Conservation (phyloP, 805 yeast genomes). For the Kurtzmaniella fragi region DNA sequence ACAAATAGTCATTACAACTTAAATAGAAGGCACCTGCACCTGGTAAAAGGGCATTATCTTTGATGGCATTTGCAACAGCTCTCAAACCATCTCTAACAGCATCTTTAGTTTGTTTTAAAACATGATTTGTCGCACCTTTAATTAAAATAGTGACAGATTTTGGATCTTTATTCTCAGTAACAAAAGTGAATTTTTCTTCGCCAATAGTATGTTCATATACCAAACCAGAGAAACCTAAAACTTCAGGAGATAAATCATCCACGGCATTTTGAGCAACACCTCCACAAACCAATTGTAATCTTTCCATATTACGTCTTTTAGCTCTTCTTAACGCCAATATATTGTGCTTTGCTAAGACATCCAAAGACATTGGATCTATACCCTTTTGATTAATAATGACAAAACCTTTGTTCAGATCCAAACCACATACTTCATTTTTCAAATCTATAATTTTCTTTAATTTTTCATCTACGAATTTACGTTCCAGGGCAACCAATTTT, state of each 20-base stretch:
- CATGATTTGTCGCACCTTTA: conserved; percentile 88
- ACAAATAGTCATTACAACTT: conserved; percentile 68
- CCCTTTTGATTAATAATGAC: conserved; percentile 98
- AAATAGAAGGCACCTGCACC: conserved; percentile 97
- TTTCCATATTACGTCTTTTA: conserved; percentile 98
- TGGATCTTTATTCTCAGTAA: conserved; percentile 86
- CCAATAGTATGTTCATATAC: conserved; percentile 93
- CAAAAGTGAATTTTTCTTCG: conserved; percentile 95
- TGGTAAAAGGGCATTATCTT: conserved; percentile 81
- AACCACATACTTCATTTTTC: conserved; percentile 86
- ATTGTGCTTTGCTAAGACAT: conserved; percentile 86
- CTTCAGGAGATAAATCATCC: conserved; percentile 76
- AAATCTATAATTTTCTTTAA: conserved; percentile 85
- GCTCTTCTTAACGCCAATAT: conserved; percentile 96
- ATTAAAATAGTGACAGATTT: conserved; percentile 87
- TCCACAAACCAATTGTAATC: conserved; percentile 92
- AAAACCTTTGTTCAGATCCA: conserved; percentile 68
- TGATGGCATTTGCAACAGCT: conserved; percentile 86
- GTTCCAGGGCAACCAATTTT: conserved; percentile 86
- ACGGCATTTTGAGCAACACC: conserved; percentile 98
- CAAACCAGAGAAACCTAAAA: conserved; percentile 83
- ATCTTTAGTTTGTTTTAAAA: conserved; percentile 88
- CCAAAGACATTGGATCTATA: conserved; percentile 96
- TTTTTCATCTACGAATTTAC: conserved; percentile 92
- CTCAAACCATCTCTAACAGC: conserved; percentile 97